These are phyloP conservation scores for Closterium sp. DNA, from an alignment of 139 green algal genomes.

Conservation along the genomic window DNA sequence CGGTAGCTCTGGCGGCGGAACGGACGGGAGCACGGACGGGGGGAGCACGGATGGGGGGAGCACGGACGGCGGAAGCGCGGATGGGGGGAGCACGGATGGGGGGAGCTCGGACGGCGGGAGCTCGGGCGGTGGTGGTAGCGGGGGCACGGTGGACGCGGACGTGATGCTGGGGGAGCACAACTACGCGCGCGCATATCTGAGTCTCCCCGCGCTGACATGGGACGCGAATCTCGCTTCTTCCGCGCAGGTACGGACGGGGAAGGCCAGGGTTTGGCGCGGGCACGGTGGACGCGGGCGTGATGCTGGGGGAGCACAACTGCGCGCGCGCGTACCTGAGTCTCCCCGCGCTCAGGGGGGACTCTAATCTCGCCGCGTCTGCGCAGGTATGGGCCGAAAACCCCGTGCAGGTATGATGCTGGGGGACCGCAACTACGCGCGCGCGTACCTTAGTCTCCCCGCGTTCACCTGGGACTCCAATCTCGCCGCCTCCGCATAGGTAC, in stretches of 20 bases:
- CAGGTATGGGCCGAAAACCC: too few relatives aligned
- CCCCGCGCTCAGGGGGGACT: background rate
- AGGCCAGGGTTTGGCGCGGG: too few relatives aligned
- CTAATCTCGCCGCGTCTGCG: background rate
- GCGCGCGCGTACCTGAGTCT: background rate
- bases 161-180: background rate
- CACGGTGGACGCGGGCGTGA: background rate
- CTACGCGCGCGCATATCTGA: background rate
- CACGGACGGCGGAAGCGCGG: too few relatives aligned
- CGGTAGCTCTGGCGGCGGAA: background rate
- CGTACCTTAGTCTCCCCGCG: background rate
- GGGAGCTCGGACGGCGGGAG: background rate
- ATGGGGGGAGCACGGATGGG: background rate
- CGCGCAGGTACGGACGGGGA: too few relatives aligned
- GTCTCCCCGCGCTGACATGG: background rate
- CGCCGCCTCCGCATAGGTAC: too few relatives aligned
- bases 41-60: background rate
- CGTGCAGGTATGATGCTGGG: background rate
- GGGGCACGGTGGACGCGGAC: background rate
- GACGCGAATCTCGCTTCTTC: background rate
- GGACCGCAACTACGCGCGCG: background rate
- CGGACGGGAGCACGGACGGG: background rate
- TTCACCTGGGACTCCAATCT: too few relatives aligned
- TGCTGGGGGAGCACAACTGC: background rate
- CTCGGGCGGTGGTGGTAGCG: background rate